phyloP scores from a whole-genome alignment of 768 basidiomycete species.

The Lentinus tigrinus region DNA sequence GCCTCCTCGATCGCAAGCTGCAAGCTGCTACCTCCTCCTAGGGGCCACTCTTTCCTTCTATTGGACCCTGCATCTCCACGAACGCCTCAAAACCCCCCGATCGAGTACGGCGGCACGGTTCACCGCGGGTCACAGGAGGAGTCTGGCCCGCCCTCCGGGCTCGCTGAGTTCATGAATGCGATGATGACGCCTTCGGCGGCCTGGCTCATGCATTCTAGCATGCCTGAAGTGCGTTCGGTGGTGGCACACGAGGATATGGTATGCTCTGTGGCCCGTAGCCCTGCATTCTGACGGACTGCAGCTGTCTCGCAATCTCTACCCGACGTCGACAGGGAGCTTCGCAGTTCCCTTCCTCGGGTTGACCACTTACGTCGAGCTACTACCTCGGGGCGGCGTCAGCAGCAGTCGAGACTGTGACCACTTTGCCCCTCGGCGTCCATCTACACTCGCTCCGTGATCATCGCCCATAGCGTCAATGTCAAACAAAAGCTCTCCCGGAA shows the following conservation, averaged over 20 bases:
- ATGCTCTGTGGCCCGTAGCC: not conserved
- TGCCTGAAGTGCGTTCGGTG: not conserved
- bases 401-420: not conserved
- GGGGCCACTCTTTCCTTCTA: not conserved
- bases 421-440: not conserved
- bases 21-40: not conserved
- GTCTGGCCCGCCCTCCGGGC: conserved; percentile 4
- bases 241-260: not conserved
- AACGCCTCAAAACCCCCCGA: not conserved
- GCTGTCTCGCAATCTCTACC: not conserved
- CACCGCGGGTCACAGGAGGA: conserved; percentile 1
- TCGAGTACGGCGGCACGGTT: not conserved
- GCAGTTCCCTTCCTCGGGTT: not conserved
- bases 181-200: not conserved
- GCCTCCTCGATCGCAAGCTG: conserved; percentile 1
- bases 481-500: not conserved
- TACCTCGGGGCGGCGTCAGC: not conserved
- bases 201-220: not conserved
- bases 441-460: not conserved
- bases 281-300: not conserved
- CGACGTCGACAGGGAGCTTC: not conserved
- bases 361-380: not conserved
- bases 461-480: not conserved
- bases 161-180: not conserved
- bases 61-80: not conserved